phyloP scores from a whole-genome alignment of 441 rosid species.

The Croton laevigatus region DNA sequence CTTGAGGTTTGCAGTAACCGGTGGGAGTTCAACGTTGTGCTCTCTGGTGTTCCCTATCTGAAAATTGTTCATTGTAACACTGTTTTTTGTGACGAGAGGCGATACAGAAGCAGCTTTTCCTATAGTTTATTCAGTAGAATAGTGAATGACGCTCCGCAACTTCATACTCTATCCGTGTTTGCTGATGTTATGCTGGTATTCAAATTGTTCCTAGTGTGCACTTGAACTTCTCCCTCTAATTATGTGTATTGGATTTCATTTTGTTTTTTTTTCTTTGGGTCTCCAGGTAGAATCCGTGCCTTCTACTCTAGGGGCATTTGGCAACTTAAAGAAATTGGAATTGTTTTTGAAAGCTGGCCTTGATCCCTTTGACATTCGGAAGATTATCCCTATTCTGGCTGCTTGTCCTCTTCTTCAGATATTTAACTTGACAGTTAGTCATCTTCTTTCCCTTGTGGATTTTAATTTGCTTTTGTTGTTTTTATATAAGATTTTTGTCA shows the following conservation, averaged over 20 bases:
- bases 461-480: too few relatives aligned
- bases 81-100: neutral
- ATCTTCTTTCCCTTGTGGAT: neutral
- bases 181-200: neutral
- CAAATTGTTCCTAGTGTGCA: too few relatives aligned
- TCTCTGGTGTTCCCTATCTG: neutral
- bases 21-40: neutral
- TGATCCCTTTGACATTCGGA: neutral
- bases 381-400: neutral
- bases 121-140: neutral
- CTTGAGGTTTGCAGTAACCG: neutral
- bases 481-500: too few relatives aligned
- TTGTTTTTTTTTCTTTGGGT: too few relatives aligned
- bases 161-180: neutral
- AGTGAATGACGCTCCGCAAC: neutral
- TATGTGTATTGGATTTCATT: too few relatives aligned
- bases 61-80: too few relatives aligned
- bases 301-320: too few relatives aligned
- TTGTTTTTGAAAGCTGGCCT: too few relatives aligned
- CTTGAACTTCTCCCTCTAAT: too few relatives aligned
- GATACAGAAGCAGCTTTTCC: too few relatives aligned
- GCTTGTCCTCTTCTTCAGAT: neutral
- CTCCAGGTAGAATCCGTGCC: too few relatives aligned
- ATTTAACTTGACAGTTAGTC: neutral
- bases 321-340: neutral